These are phyloP conservation scores for Gossypium mustelinum DNA, from an alignment of 345 rosid genomes.

Conservation along the genomic window DNA sequence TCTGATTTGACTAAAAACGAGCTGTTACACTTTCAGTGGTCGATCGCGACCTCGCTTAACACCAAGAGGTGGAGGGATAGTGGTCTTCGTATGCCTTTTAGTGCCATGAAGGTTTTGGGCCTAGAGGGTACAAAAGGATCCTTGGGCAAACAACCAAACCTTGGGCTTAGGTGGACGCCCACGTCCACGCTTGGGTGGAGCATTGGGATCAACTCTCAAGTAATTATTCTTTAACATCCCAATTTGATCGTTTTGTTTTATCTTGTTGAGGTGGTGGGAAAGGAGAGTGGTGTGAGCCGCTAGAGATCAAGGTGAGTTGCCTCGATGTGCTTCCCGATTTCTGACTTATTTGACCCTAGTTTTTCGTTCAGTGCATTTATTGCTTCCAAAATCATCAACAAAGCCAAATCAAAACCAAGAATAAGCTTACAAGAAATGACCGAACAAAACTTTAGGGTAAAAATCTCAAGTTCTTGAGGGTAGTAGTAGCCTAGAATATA, in stretches of 20 bases:
- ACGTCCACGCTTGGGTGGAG: constrained; percentile 86
- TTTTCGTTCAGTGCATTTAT: constrained; percentile 51
- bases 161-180: constrained; percentile 87
- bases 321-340: constrained; percentile 63
- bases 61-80: constrained; percentile 13
- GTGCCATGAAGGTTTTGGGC: constrained; percentile 22
- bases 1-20: too few relatives aligned
- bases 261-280: constrained; percentile 54
- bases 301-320: constrained; percentile 46
- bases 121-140: constrained; percentile 38
- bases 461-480: too few relatives aligned
- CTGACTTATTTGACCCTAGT: constrained; percentile 53
- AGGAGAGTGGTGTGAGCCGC: constrained; percentile 57
- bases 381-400: constrained; percentile 73
- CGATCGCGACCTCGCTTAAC: constrained; percentile 65
- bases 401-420: background rate
- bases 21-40: constrained; percentile 65
- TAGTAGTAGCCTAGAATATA: constrained; percentile 26
- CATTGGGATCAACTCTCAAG: constrained; percentile 66
- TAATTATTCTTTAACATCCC: constrained; percentile 62
- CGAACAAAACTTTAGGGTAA: too few relatives aligned
- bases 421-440: background rate
- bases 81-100: constrained; percentile 23
- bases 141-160: constrained; percentile 62
- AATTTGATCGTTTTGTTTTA: constrained; percentile 64